These are phyloP conservation scores for Candida ortonii DNA, from an alignment of 805 yeast species.

Conservation along the genomic window DNA sequence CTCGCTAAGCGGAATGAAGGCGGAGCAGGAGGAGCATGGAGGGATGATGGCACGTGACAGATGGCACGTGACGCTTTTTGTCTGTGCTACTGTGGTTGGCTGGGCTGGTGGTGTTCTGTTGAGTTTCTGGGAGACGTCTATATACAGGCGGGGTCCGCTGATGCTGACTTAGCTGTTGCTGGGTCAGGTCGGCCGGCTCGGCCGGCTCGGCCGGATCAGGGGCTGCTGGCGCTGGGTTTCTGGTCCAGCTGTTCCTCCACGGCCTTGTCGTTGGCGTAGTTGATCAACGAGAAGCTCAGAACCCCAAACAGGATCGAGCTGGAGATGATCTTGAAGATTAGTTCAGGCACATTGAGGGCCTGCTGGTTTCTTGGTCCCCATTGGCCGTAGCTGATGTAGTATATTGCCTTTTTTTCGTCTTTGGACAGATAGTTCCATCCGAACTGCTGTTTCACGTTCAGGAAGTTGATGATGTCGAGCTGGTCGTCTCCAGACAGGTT, in stretches of 20 bases:
- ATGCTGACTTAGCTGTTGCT: no score
- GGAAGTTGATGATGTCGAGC: slow-evolving; percentile 35
- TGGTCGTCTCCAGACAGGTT: slow-evolving; percentile 33
- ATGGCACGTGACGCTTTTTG: no score
- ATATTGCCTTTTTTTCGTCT: slow-evolving; percentile 58
- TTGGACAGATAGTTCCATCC: slow-evolving; percentile 39
- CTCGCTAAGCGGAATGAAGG: no score
- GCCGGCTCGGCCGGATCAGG: no score
- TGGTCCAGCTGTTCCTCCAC: slow-evolving; percentile 13
- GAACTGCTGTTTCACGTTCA: slow-evolving; percentile 36
- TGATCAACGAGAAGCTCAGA: slow-evolving; percentile 33
- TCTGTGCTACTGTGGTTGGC: no score
- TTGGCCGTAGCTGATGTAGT: slow-evolving; percentile 56
- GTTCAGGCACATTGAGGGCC: slow-evolving; percentile 30
- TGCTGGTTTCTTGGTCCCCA: slow-evolving; percentile 56
- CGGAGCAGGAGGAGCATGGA: no score
- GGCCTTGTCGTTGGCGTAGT: slow-evolving; percentile 32
- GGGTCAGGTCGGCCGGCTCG: no score
- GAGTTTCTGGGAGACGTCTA: no score
- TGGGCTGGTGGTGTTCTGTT: no score
- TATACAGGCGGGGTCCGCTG: no score
- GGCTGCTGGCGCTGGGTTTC: not conserved
- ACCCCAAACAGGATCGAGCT: slow-evolving; percentile 33
- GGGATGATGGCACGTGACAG: no score
- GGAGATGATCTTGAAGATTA: slow-evolving; percentile 33